Base-by-base conservation (phyloP, 345 rosid species). In the Pistacia atlantica region DNA sequence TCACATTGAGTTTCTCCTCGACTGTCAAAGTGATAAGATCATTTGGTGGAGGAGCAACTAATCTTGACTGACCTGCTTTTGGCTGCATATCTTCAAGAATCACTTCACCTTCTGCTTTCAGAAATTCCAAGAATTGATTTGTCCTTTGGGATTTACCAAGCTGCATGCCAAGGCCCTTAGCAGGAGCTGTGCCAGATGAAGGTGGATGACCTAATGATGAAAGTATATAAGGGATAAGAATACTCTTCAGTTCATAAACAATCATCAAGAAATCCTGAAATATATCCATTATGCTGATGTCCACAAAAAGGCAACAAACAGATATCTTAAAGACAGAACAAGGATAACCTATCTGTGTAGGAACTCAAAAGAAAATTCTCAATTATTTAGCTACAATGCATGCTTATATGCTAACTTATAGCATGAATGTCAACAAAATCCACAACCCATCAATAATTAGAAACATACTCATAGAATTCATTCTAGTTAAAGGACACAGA, bases 101-200 rank as follows among this genome's bases (percentile, higher is more conserved):
- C 74, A 92, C 92, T 87, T 91, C 99, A 78, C 99, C 99, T 84
- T 97, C 99, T 52, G 99, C 99, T 86, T 94, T 94, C 84, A 94
- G 82, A 72, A 97, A 94, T 78, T 91, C 98, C 89, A 97, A 81
- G 69, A 97, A 87, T 79, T 97, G 99, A 83, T 89, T 97, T 82
- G 94, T 75, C 82, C 87, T 90, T 25, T 89, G 93, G 59, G 87
- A 83, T 87, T 94, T 97, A 79, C 99, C 99, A 85, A 97, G 99
- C 86, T 92, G 87, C 99, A 97, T 97, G 48, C 99, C 99, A 83
- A 92, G 90, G 65, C 99, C 98, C 85, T 91, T 94, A 71, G 97
- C 89, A 75, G 99, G 93, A 75, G 99, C 99, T 76, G 89, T 84
- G 71, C 91, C 98, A 31, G 99, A 80, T 76, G 99, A 89, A 56